Conservation (phyloP, 768 basidiomycete species). For the Lactarius akahatsu region DNA sequence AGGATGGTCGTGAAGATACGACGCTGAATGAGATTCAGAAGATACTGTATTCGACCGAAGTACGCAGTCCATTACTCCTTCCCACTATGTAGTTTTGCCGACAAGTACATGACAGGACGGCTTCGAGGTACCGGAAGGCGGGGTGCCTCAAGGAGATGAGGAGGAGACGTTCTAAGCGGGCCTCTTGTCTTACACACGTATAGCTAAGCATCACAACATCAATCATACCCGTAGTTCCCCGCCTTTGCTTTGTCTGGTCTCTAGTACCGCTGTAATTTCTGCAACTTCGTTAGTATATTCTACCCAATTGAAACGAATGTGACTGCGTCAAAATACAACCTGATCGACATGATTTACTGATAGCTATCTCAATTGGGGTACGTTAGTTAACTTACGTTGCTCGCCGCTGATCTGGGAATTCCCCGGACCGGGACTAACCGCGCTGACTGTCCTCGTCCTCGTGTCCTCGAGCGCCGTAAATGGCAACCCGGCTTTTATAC, state of each 20-base stretch:
- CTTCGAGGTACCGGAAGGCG: conserved; percentile 82
- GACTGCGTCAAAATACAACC: neutral
- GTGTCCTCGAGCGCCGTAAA: neutral
- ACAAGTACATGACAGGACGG: conserved; percentile 61
- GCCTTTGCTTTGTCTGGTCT: conserved; percentile 22
- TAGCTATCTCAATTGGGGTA: neutral
- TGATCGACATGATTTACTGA: neutral
- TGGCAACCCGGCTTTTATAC: neutral
- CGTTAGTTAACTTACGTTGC: neutral
- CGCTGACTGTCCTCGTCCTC: neutral
- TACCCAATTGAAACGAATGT: neutral
- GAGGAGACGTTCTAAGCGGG: conserved; percentile 69
- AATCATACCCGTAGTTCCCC: conserved; percentile 23
- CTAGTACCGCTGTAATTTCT: conserved; percentile 21
- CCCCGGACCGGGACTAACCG: neutral
- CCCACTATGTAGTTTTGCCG: conserved; percentile 15
- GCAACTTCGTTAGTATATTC: conserved; percentile 17
- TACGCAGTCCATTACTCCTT: conserved; percentile 38
- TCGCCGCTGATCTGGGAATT: neutral
- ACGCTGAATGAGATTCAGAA: conserved; percentile 80
- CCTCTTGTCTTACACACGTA: conserved; percentile 10
- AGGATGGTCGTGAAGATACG: conserved; percentile 54
- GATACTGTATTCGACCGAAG: conserved; percentile 95
- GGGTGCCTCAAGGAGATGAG: conserved; percentile 56
- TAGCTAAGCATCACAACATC: conserved; percentile 22